Conservation (phyloP, 2,329 filamentous ascomycete species). For the Aphanoascus verrucosus region DNA sequence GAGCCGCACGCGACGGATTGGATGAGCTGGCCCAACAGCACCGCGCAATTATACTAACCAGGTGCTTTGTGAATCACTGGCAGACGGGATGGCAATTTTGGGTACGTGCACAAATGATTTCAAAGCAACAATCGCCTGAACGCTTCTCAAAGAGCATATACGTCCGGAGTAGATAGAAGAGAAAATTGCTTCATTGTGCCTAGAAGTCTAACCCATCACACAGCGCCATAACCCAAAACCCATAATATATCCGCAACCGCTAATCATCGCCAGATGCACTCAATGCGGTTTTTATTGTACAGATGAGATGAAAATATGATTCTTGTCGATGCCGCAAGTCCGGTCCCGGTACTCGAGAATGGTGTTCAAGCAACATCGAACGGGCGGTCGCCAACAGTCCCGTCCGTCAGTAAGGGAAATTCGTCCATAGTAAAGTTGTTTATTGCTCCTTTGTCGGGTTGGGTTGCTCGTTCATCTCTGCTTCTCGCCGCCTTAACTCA, state of each 20-base stretch:
- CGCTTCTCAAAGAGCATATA: not conserved
- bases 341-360: not conserved
- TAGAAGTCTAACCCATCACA: not conserved
- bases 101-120: not conserved
- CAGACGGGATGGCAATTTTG: not conserved
- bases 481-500: conserved; percentile 11
- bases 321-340: not conserved
- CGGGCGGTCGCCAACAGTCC: not conserved
- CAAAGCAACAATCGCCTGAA: not conserved
- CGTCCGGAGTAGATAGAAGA: not conserved
- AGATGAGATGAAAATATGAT: not conserved
- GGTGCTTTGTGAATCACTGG: not conserved
- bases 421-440: not conserved
- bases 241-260: conserved; percentile 7
- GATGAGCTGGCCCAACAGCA: not conserved
- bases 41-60: not conserved
- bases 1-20: not conserved
- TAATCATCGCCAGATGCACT: conserved; percentile 7
- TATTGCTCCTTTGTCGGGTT: not conserved
- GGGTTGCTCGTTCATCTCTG: conserved; percentile 7
- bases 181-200: not conserved
- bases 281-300: conserved; percentile 9
- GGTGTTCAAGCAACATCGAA: too few species aligned
- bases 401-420: not conserved
- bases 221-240: conserved; percentile 5